Evolutionary conservation across 345 rosid species (phyloP), one percentile per base, ranked within the genome.

Genomic region (Salix udensis): DNA sequence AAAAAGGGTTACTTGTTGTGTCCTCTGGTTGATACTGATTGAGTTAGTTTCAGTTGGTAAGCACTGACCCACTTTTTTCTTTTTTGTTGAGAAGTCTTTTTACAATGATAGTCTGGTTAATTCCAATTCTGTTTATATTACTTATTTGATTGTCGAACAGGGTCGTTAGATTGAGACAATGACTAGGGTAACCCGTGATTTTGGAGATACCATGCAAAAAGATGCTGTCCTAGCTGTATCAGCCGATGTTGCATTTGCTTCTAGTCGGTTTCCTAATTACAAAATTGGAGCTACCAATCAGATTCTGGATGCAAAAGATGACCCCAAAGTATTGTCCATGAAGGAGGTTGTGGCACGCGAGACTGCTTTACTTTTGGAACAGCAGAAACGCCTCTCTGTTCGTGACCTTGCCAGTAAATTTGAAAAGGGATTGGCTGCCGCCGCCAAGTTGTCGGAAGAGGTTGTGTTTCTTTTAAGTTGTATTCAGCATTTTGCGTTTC

Each of bases 391-490:
- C 74, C 86, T 94, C 71, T 94, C 97, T n/a, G 97, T 94, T 74
- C 98, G 99, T 73, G 98, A 92, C 73, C 98, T 96, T 23, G 91
- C 99, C 24, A 87, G 84, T 73, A 96, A 96, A 86, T 96, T 96
- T 15, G 99, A 96, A 85, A 92, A 85, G 86, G 99, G 96, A 2
- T 82, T 96, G 88, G 96, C 96, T 82, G 97, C 95, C 24, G 98
- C 98, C 77, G 95, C 98, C 65, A 96, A 96, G 88, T 78, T 96
- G 76, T 93, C 99, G 16, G 94, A 93, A 81, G 99, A 93, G 96
- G 98, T 93, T 46, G 70, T 81, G 30, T 68, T 74, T 77, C 14
- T 72, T 62, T 70, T 60, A 53, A 70, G 26, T 71, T 68, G 28
- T 44, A 18, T 72, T 70, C 23, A 70, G 9, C 34, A 15, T 30